Conservation (phyloP, 768 basidiomycete genomes). For the Leucosporidium scottii region DNA sequence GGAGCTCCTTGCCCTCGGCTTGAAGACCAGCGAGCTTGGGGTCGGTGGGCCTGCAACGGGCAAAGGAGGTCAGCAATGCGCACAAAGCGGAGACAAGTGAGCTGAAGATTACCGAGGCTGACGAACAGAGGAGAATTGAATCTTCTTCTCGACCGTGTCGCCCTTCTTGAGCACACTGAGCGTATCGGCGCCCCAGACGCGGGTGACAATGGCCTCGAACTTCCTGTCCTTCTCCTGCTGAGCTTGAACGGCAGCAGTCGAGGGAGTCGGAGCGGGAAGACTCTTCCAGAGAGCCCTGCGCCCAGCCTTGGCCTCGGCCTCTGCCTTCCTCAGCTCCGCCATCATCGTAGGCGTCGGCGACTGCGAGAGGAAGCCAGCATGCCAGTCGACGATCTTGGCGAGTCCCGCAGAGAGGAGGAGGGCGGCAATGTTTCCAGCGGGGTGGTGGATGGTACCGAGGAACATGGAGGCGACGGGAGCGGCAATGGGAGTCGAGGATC, state of each 20-base stretch:
- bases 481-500: slow-evolving; percentile 41
- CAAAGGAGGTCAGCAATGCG: slow-evolving; percentile 1
- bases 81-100: not conserved
- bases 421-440: slow-evolving; percentile 89
- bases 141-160: slow-evolving; percentile 64
- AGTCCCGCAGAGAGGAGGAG: slow-evolving; percentile 75
- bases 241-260: slow-evolving; percentile 45
- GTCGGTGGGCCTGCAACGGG: slow-evolving; percentile 61
- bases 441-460: slow-evolving; percentile 84
- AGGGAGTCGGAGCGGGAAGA: slow-evolving; percentile 44
- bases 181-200: slow-evolving; percentile 90
- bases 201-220: slow-evolving; percentile 52
- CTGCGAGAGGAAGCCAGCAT: slow-evolving; percentile 84
- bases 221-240: slow-evolving; percentile 44
- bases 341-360: slow-evolving; percentile 47
- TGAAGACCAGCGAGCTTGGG: slow-evolving; percentile 80
- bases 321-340: slow-evolving; percentile 77
- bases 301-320: slow-evolving; percentile 70
- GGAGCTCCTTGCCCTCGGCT: slow-evolving; percentile 84
- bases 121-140: slow-evolving; percentile 69
- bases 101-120: slow-evolving; percentile 64
- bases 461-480: slow-evolving; percentile 63
- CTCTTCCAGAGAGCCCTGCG: slow-evolving; percentile 63
- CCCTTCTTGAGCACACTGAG: slow-evolving; percentile 47
- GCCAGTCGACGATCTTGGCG: slow-evolving; percentile 92